These are phyloP conservation scores for Pythium phragmiticola DNA, from an alignment of 352 stramenopile species.

Conservation along the genomic window DNA sequence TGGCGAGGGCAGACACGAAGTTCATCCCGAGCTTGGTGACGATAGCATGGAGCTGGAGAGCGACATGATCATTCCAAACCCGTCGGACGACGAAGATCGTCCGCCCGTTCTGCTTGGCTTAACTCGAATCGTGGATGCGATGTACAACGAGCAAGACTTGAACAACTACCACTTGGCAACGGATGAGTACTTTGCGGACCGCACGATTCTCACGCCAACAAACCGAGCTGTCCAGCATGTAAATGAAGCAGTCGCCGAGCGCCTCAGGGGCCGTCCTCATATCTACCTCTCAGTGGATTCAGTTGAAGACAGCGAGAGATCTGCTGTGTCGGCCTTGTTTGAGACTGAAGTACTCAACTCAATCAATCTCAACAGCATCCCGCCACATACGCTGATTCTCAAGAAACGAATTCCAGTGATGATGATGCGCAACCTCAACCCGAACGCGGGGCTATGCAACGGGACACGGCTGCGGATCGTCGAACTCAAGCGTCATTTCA, in stretches of 20 bases:
- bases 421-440: constrained; percentile 37
- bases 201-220: constrained; percentile 20
- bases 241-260: constrained; percentile 16
- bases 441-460: constrained; percentile 9
- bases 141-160: constrained; percentile 12
- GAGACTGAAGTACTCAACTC: constrained; percentile 19
- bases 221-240: constrained; percentile 15
- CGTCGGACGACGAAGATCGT: neutral
- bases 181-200: constrained; percentile 18
- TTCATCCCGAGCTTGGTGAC: neutral
- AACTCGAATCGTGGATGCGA: constrained; percentile 9
- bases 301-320: constrained; percentile 10
- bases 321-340: constrained; percentile 1
- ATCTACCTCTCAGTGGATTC: constrained; percentile 19
- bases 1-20: constrained; percentile 13
- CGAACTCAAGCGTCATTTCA: constrained; percentile 24
- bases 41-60: neutral
- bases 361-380: constrained; percentile 27
- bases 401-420: constrained; percentile 29
- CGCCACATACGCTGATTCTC: constrained; percentile 28
- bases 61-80: neutral
- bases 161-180: constrained; percentile 8
- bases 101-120: neutral
- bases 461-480: constrained; percentile 27
- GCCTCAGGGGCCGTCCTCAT: neutral